Percentiles rank a stretch among this genome's conserved stretches.
phyloP scores from a whole-genome alignment of 257 asterid genomes.

The Thymus quinquecostatus region DNA sequence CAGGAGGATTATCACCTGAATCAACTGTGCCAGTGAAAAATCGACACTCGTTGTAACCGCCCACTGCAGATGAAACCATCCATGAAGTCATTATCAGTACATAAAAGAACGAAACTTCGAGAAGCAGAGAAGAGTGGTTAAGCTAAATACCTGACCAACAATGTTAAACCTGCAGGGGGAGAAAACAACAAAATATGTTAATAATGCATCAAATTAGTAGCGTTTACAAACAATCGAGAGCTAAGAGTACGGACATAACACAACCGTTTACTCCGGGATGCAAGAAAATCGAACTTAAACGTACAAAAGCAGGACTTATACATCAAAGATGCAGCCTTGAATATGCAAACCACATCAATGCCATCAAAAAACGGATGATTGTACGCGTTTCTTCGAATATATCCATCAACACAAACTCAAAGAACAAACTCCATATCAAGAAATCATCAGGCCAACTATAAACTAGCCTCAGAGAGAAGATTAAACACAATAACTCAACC shows the following conservation, averaged over 20 bases:
- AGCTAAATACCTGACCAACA: slow-evolving; percentile 84
- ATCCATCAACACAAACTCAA: slow-evolving; percentile 5
- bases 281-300: not conserved
- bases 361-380: not conserved
- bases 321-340: not conserved
- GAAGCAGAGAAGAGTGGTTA: slow-evolving; percentile 12
- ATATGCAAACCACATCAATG: slow-evolving; percentile 1
- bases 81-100: slow-evolving; percentile 24
- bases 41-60: slow-evolving; percentile 92
- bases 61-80: slow-evolving; percentile 71
- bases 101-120: slow-evolving; percentile 22
- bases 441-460: not conserved
- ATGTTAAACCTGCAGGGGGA: slow-evolving; percentile 84
- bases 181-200: slow-evolving; percentile 21
- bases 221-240: not conserved
- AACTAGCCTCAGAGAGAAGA: not conserved
- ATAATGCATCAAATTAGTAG: not conserved
- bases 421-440: not conserved
- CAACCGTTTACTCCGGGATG: not conserved
- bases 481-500: not conserved
- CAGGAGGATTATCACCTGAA: slow-evolving; percentile 88
- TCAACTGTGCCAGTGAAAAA: slow-evolving; percentile 89
- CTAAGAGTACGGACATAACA: not conserved
- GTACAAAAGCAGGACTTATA: not conserved
- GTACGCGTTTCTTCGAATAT: not conserved